Evolutionary conservation across 2,329 filamentous ascomycete genomes (phyloP), one percentile per base, ranked within the genome.

Genomic region (Allantophomopsis cytisporea): DNA sequence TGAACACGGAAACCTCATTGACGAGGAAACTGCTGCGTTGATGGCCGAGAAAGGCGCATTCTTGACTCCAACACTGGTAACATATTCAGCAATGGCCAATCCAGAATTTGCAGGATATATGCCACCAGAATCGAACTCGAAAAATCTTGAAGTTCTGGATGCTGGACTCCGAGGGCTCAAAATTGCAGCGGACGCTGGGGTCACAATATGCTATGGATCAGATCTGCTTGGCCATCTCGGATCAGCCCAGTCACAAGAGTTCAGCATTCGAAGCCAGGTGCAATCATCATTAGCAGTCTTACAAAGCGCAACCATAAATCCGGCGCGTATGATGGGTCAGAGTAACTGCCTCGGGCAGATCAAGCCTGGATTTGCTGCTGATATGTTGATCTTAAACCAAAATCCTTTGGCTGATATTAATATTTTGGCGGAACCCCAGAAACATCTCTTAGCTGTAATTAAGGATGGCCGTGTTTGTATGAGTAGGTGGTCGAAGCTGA

Each of bases 1-100:
- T 44, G 73, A 77, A 43, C 73, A 76, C 46, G 76, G 74, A 18
- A 68, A 73, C 13, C 59, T 77, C n/a, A 59, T 77, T 39, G 79
- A 83, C 54, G 71, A 74, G 49, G 61, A 67, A 20, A 67, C 65
- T 3, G 65, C 70, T 0, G 51, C 56, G 36, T 55, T 68, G 39
- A 72, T 75, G 68, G 68, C 64, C 0, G 58, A 63, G 43, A 63
- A 59, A 36, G 59, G 56, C 0, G 59, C 64, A 2, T 72, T 62
- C 49, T 49, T 76, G 8, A 75, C 69, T 1, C 71, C 71, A 1
- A 75, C 70, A 1, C 56, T 74, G 28, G 58, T 69, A 7, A 63
- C 70, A 7, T 73, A 73, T 50, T 51, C 65, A 15, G 60, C 61
- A 18, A 68, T 71, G 63, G 60, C 58, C 1, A 61, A 60, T 3